Evolutionary conservation across 208 protist genomes (phyloP), one percentile per base, ranked within the genome.

Genomic region (Leishmania mexicana): DNA sequence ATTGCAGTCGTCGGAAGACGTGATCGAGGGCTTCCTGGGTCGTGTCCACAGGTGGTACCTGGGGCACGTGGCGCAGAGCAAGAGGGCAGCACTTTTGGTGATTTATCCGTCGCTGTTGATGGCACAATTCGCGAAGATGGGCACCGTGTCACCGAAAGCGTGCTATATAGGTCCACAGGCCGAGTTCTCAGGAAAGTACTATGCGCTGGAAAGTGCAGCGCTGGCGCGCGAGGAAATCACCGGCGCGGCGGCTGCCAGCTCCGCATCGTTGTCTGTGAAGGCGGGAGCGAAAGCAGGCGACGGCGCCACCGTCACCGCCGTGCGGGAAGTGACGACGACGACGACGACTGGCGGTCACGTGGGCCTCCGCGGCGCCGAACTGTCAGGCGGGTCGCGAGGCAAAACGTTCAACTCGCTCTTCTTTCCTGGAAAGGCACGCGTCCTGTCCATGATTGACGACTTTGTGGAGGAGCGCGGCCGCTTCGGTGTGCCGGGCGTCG

Each of bases 381-480:
- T 15, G 38, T 40, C 60, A 28, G 42, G n/a, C 49, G 51, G 21
- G 79, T 77, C 67, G 75, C 67, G 35, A 21, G 80, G 93, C 58
- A 95, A 92, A 68, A 90, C 89, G 1, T 98, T 98, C 78, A 2
- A 65, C 17, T 85, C 89, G 0, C 87, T 98, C 54, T 98, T 98
- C 78, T 98, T 98, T 73, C 80, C 79, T 17, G 79, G 94, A 45
- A 97, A 97, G 81, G 40, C 31, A 28, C 62, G 81, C n/a, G 83
- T 98, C n/a, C 65, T 98, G 47, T 79, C 76, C 19, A 19, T 95
- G 54, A 67, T 98, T 62, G 79, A 89, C 31, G 88, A 96, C 67
- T 98, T 98, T 76, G 65, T 82, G 65, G 75, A 90, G 2, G 85
- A 89, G 62, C 85, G 78, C 7, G 94, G 95, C 10, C 87, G 89